Base-by-base conservation (phyloP, 192 early-diverging fungal genomes). In the Backusella macrospora region DNA sequence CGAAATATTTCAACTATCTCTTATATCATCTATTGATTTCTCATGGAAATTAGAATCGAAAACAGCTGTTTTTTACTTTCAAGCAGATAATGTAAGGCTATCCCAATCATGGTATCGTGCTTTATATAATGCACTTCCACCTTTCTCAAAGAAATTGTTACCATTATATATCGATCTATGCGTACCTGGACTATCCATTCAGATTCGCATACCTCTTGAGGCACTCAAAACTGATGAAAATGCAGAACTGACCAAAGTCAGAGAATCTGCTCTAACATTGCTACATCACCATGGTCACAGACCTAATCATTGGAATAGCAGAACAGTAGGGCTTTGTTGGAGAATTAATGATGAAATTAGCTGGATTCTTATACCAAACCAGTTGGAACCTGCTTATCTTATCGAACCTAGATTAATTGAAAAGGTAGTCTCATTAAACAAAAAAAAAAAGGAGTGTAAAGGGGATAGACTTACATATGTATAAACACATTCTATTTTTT, bases 351-450 rank as follows among this genome's bases (percentile, higher is more conserved):
- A 9, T 21, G n/a, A 42, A 21, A 65, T 65, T 43, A 16, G 40
- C 4, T 65, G 64, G 64, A 38, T 40, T 3, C 37, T 40, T 21
- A 38, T 21, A 23, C 64, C 38, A 65, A 40, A 40, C 37, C 38
- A 65, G 10, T n/a, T 40, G 40, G 7, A 40, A 15, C 0, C 16
- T 55, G 18, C 49, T 21, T 65, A 65, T 39, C 39, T 65, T 37
- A 65, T 65, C 40, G 64, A 65, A 8, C 64, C 64, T n/a, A 65
- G 38, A 65, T 65, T 65, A 42, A 42, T 65, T 18, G 64, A 65
- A 65, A 65, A 65, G n/a, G 64, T 65, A 65, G 40, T 5, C 1
- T 18, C 8, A 52, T 52, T 52, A 52, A 52, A 52, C 7, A 1
- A 52, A 52, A 52, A 52, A 52, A 18, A n/a, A 21, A 18, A 9